Conservation (phyloP, 208 protist species). For the Trichomonas gallinae region DNA sequence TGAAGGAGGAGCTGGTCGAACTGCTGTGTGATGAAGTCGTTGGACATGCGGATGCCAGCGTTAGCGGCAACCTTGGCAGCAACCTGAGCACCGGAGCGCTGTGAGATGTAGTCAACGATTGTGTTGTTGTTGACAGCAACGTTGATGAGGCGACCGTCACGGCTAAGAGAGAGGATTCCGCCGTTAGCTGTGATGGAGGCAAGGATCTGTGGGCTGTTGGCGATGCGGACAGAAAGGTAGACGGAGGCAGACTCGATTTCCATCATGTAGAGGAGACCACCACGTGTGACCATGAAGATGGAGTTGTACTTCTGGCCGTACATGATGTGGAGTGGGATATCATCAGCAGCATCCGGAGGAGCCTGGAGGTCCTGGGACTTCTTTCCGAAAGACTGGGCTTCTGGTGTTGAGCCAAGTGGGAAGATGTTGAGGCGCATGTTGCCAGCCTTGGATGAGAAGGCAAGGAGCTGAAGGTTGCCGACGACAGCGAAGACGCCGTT, state of each 20-base stretch:
- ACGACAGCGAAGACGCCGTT: background rate
- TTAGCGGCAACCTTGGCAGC: background rate
- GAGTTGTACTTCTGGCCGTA: background rate
- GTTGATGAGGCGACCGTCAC: background rate
- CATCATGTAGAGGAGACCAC: background rate
- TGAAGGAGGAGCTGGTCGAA: conserved; percentile 76
- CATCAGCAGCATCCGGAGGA: background rate
- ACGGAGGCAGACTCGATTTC: background rate
- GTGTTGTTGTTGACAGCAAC: background rate
- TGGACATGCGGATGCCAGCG: background rate
- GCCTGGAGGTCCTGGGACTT: background rate
- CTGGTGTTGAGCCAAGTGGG: background rate
- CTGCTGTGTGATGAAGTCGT: conserved; percentile 44
- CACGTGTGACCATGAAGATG: background rate
- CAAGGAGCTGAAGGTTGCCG: background rate
- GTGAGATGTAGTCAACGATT: background rate
- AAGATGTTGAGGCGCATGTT: background rate
- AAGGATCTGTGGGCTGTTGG: background rate
- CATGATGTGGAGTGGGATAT: conserved; percentile 1
- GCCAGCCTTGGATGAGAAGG: background rate
- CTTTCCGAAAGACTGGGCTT: background rate
- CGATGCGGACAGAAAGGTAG: background rate
- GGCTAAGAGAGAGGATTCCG: background rate
- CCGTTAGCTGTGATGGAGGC: background rate
- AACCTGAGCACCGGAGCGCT: background rate